These are phyloP conservation scores for Sugiyamaella novakii DNA, from an alignment of 1,139 yeast genomes.

Conservation along the genomic window DNA sequence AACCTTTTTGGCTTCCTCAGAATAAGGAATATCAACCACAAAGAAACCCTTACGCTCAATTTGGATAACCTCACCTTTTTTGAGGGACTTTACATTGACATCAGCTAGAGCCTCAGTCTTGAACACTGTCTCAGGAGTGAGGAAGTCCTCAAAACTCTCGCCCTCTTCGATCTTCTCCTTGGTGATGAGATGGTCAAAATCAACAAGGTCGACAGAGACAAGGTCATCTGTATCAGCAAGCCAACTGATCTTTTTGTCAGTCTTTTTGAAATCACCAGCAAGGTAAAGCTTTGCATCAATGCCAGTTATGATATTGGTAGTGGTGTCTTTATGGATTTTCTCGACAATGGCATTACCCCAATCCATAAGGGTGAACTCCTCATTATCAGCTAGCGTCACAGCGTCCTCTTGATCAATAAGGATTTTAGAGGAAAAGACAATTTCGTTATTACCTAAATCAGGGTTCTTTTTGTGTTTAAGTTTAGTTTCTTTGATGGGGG, in stretches of 20 bases:
- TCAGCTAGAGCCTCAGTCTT: slow-evolving; percentile 79
- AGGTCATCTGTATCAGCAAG: slow-evolving; percentile 74
- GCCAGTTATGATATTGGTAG: slow-evolving; percentile 54
- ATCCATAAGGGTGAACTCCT: slow-evolving; percentile 96
- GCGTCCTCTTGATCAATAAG: slow-evolving; percentile 93
- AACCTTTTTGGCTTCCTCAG: slow-evolving; percentile 58
- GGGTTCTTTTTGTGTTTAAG: slow-evolving; percentile 97
- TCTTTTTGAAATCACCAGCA: slow-evolving; percentile 97
- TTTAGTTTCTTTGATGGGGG: slow-evolving; percentile 64
- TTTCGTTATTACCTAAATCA: slow-evolving; percentile 82
- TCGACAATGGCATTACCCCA: slow-evolving; percentile 95
- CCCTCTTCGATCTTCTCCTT: slow-evolving; percentile 96
- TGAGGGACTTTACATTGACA: slow-evolving; percentile 69
- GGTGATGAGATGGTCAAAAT: slow-evolving; percentile 92
- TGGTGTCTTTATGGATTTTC: slow-evolving; percentile 58
- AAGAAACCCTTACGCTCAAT: slow-evolving; percentile 97
- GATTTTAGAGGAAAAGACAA: slow-evolving; percentile 63
- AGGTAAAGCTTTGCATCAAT: slow-evolving; percentile 82
- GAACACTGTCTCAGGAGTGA: slow-evolving; percentile 88
- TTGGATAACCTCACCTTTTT: slow-evolving; percentile 86
- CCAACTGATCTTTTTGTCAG: slow-evolving; percentile 95
- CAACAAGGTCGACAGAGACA: slow-evolving; percentile 76
- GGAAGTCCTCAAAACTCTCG: slow-evolving; percentile 89
- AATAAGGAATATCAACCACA: slow-evolving; percentile 70
- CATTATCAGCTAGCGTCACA: slow-evolving; percentile 60